phyloP scores from a whole-genome alignment of 805 yeast species.

The Candida wancherniae region DNA sequence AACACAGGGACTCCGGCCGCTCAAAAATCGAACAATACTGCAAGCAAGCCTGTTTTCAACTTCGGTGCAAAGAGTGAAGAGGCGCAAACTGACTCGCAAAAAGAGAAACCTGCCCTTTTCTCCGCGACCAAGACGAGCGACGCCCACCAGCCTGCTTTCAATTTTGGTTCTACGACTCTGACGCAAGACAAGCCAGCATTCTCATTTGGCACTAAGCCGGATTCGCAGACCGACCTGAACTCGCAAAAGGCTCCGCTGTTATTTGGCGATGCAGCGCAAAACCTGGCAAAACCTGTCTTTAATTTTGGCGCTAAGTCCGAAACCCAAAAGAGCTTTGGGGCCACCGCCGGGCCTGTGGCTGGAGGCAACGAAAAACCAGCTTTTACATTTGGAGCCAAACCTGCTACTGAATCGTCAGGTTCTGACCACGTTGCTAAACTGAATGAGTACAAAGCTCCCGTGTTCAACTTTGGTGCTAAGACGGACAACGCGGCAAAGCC shows the following conservation, averaged over 20 bases:
- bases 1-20: no score
- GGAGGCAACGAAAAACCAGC: constrained; percentile 2
- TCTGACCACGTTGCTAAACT: neutral
- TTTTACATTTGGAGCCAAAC: constrained; percentile 10
- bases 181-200: neutral
- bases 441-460: neutral
- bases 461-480: constrained; percentile 3
- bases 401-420: constrained; percentile 1
- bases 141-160: constrained; percentile 2
- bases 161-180: constrained; percentile 5
- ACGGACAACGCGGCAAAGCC: constrained; percentile 1
- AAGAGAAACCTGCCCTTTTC: neutral
- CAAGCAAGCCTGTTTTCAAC: constrained; percentile 1
- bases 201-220: constrained; percentile 3
- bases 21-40: neutral
- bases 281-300: constrained; percentile 1
- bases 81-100: neutral
- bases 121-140: constrained; percentile 1
- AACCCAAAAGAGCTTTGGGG: no score
- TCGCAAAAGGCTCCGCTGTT: neutral
- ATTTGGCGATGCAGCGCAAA: no score
- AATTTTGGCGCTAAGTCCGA: constrained; percentile 5
- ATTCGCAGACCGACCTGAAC: neutral
- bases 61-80: constrained; percentile 1
- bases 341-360: no score